phyloP scores from a whole-genome alignment of 2,329 filamentous ascomycete species.

The Monascus ruber region DNA sequence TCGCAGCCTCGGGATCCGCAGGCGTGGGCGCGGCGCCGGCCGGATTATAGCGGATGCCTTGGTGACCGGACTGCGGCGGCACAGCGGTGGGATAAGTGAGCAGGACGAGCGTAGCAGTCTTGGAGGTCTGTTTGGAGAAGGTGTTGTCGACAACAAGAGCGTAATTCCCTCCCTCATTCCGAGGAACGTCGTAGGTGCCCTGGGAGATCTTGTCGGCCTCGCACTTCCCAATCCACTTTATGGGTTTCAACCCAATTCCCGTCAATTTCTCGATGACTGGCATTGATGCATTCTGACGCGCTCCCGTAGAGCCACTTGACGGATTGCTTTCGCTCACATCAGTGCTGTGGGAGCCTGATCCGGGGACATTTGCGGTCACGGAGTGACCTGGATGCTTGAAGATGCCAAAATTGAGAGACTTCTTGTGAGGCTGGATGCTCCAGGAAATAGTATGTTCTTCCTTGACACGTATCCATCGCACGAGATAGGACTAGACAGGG shows the following conservation, averaged over 20 bases:
- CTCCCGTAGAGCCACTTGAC: conserved; percentile 10
- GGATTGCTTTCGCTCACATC: conserved; percentile 25
- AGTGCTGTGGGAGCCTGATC: conserved; percentile 31
- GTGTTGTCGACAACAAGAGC: conserved; percentile 97
- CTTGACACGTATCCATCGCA: conserved; percentile 90
- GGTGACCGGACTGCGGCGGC: conserved; percentile 33
- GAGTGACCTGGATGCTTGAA: conserved; percentile 84
- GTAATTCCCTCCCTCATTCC: conserved; percentile 78
- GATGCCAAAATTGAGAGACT: conserved; percentile 95
- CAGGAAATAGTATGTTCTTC: conserved; percentile 89
- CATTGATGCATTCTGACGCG: conserved; percentile 56
- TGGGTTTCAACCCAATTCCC: conserved; percentile 49
- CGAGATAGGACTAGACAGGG: conserved; percentile 71
- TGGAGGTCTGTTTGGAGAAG: conserved; percentile 89
- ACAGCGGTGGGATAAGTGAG: conserved; percentile 80
- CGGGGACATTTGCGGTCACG: conserved; percentile 33
- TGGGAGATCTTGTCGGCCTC: conserved; percentile 92
- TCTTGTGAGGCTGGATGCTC: conserved; percentile 96
- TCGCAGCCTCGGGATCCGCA: conserved; percentile 30
- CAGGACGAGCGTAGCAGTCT: conserved; percentile 88
- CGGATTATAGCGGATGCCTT: conserved; percentile 39
- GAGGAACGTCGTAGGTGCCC: conserved; percentile 69
- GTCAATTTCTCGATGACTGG: conserved; percentile 57
- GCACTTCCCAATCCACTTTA: conserved; percentile 82
- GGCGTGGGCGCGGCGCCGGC: conserved; percentile 11